These are phyloP conservation scores for Botrytis deweyae DNA, from an alignment of 2,329 filamentous ascomycete species.

Conservation along the genomic window DNA sequence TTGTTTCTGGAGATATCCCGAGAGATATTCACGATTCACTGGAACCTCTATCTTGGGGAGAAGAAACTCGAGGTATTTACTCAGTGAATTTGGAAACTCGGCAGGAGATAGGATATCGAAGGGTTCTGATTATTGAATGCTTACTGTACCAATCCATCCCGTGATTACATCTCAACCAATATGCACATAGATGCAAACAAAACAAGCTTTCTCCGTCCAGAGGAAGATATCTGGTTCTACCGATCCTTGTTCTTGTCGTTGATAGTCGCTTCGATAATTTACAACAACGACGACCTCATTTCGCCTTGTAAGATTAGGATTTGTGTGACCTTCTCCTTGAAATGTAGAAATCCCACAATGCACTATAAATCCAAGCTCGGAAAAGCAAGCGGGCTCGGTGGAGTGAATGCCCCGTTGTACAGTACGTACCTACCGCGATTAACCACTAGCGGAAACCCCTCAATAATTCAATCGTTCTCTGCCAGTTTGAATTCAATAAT, in stretches of 20 bases:
- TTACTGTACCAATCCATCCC: background rate
- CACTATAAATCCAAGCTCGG: background rate
- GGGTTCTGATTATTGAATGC: background rate
- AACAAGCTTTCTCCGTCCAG: too few species aligned
- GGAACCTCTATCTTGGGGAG: too few species aligned
- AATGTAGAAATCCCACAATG: background rate
- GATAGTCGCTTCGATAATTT: too few species aligned
- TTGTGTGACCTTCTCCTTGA: too few species aligned
- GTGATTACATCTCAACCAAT: too few species aligned
- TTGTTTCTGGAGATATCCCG: background rate
- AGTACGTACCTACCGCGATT: background rate
- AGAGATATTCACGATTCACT: too few species aligned
- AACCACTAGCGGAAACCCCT: background rate
- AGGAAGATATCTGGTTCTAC: background rate
- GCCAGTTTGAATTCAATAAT: too few species aligned
- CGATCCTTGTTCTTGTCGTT: too few species aligned
- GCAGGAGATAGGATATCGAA: background rate
- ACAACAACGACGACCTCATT: too few species aligned
- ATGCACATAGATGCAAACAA: too few species aligned
- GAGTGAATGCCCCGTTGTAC: background rate
- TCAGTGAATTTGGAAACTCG: background rate
- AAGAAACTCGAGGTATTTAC: too few species aligned
- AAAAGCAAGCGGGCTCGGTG: background rate
- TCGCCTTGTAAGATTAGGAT: too few species aligned
- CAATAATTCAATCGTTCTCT: background rate